phyloP scores from a whole-genome alignment of 2,329 filamentous ascomycete genomes.

The Malbranchea zuffiana region DNA sequence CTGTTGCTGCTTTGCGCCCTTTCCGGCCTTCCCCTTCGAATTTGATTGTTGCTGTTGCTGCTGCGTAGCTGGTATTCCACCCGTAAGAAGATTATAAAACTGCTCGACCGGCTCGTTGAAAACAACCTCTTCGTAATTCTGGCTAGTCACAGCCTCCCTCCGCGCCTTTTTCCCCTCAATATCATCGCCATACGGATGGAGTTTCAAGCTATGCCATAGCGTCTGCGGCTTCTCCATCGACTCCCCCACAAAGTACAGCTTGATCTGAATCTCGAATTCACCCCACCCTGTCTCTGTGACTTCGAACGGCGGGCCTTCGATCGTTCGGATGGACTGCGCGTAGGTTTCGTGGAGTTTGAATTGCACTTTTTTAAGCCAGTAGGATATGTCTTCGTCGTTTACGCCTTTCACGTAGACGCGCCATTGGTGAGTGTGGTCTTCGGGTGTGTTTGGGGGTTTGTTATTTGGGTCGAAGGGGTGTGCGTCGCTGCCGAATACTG shows the following conservation, averaged over 20 bases:
- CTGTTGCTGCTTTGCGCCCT: constrained; percentile 39
- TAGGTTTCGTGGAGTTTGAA: constrained; percentile 98
- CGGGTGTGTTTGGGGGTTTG: constrained; percentile 63
- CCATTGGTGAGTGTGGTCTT: constrained; percentile 95
- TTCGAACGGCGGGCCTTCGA: constrained; percentile 71
- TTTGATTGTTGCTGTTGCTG: constrained; percentile 41
- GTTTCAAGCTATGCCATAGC: constrained; percentile 81
- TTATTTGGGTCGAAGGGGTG: constrained; percentile 64
- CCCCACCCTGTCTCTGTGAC: constrained; percentile 94
- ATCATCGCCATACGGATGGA: constrained; percentile 76
- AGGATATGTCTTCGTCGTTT: constrained; percentile 80
- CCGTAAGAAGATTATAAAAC: constrained; percentile 78
- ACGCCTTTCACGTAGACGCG: constrained; percentile 85
- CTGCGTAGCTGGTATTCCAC: constrained; percentile 42
- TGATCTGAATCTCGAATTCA: constrained; percentile 92
- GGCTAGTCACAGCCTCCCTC: constrained; percentile 56
- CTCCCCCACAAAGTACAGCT: constrained; percentile 83
- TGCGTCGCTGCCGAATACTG: constrained; percentile 73
- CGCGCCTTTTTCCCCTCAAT: constrained; percentile 62
- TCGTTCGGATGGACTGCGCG: constrained; percentile 74
- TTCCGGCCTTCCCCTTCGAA: constrained; percentile 47
- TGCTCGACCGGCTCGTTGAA: constrained; percentile 95
- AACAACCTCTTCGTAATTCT: constrained; percentile 85
- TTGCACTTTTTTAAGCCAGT: constrained; percentile 93
- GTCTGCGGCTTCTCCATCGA: constrained; percentile 89